phyloP scores from a whole-genome alignment of 2,329 filamentous ascomycete genomes.

The Pseudogymnoascus sp. region DNA sequence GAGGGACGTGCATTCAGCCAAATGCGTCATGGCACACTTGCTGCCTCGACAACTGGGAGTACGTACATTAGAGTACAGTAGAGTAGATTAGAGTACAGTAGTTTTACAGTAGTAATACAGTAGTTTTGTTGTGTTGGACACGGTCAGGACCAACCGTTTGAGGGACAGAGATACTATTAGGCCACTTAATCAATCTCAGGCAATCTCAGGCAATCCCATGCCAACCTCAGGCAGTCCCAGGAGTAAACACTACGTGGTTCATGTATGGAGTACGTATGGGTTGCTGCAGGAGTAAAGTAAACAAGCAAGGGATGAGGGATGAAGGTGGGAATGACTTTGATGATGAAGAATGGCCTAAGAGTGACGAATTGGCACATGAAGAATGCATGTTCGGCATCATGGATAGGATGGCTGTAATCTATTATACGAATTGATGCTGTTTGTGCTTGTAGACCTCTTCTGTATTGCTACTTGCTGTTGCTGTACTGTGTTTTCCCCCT shows the following conservation, averaged over 20 bases:
- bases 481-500: background rate
- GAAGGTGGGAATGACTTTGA: background rate
- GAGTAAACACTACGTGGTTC: background rate
- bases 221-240: background rate
- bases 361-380: slow-evolving; percentile 7
- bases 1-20: slow-evolving; percentile 3
- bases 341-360: background rate
- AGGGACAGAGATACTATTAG: background rate
- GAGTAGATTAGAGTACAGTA: background rate
- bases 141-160: slow-evolving; percentile 2
- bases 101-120: background rate
- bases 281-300: slow-evolving; percentile 3
- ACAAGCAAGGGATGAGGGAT: background rate
- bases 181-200: background rate
- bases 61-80: slow-evolving; percentile 5
- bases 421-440: background rate
- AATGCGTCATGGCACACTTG: background rate
- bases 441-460: background rate
- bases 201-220: background rate
- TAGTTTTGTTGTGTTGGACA: background rate
- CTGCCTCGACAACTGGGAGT: background rate
- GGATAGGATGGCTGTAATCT: background rate
- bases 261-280: background rate
- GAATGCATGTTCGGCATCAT: slow-evolving; percentile 2
- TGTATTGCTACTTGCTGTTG: background rate